Evolutionary conservation across 768 basidiomycete species (phyloP).

Genomic region (Lactarius hengduanensis): DNA sequence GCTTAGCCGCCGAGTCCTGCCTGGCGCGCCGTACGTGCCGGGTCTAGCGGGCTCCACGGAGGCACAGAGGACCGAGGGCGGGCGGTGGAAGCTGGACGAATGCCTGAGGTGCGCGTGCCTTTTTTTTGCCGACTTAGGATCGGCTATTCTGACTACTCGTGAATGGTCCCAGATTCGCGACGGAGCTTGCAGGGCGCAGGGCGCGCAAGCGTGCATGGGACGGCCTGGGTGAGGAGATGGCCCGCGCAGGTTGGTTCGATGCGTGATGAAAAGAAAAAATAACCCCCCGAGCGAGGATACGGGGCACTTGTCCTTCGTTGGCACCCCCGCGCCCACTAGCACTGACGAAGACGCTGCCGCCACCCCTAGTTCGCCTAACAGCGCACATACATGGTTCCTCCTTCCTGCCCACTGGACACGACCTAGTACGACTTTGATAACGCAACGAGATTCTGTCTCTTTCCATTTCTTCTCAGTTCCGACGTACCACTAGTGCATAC

Average conservation of each 20-base stretch:
- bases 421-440: neutral
- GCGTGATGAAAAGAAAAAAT: slow-evolving; percentile 21
- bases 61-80: slow-evolving; percentile 34
- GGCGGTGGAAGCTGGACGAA: slow-evolving; percentile 78
- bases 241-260: slow-evolving; percentile 73
- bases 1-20: slow-evolving; percentile 65
- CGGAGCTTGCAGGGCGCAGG: slow-evolving; percentile 77
- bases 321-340: neutral
- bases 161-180: slow-evolving; percentile 61
- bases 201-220: slow-evolving; percentile 61
- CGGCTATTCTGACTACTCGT: neutral
- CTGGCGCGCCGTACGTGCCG: slow-evolving; percentile 76
- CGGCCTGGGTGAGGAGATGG: slow-evolving; percentile 73
- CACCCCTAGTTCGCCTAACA: neutral
- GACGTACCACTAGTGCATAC: neutral
- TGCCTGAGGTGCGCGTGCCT: slow-evolving; percentile 58
- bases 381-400: neutral
- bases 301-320: no score
- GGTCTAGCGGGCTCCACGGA: slow-evolving; percentile 35
- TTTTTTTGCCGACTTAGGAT: neutral
- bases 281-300: neutral
- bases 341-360: neutral
- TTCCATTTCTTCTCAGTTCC: neutral
- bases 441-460: neutral
- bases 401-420: neutral